phyloP scores from a whole-genome alignment of 176 grass and related monocot genomes.

The Hyparrhenia diplandra region DNA sequence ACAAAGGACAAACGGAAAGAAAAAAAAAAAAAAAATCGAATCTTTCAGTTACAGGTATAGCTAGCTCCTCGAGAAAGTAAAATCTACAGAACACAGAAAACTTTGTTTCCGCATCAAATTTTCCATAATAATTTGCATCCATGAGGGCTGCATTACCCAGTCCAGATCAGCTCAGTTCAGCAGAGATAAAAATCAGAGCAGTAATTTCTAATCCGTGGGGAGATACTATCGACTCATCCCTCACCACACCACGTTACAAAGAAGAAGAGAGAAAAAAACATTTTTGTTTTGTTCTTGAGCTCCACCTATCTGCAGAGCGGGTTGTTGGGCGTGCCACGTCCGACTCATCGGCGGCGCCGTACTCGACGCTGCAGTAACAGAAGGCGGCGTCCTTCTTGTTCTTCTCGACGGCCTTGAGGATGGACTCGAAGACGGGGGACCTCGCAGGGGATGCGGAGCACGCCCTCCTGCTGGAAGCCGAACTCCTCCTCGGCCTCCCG shows the following conservation, averaged over 20 bases:
- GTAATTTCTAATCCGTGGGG: conserved; percentile 28
- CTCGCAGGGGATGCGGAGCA: conserved; percentile 75
- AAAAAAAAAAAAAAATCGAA: not conserved
- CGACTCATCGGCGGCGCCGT: conserved; percentile 29
- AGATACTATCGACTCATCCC: conserved; percentile 57
- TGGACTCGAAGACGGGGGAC: conserved; percentile 54
- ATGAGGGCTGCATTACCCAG: conserved; percentile 26
- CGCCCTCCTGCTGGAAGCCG: conserved; percentile 76
- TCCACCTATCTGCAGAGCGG: conserved; percentile 44
- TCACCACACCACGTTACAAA: conserved; percentile 28
- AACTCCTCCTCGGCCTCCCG: conserved; percentile 80
- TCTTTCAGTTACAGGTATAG: not conserved
- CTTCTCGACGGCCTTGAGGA: conserved; percentile 48
- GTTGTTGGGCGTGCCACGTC: conserved; percentile 31
- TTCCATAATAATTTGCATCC: conserved; percentile 10
- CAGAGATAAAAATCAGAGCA: not conserved
- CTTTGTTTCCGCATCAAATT: conserved; percentile 16
- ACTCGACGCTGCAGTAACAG: conserved; percentile 55
- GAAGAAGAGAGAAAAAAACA: not conserved
- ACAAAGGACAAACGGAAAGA: not conserved
- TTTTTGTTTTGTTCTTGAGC: not conserved
- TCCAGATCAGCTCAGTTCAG: conserved; percentile 16
- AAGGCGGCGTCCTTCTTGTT: conserved; percentile 44
- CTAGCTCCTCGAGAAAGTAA: too few relatives aligned
- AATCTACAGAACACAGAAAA: not conserved